Evolutionary conservation across 2,329 filamentous ascomycete species (phyloP), one percentile per base, ranked within the genome.

Genomic region (Westerdykella sp.): DNA sequence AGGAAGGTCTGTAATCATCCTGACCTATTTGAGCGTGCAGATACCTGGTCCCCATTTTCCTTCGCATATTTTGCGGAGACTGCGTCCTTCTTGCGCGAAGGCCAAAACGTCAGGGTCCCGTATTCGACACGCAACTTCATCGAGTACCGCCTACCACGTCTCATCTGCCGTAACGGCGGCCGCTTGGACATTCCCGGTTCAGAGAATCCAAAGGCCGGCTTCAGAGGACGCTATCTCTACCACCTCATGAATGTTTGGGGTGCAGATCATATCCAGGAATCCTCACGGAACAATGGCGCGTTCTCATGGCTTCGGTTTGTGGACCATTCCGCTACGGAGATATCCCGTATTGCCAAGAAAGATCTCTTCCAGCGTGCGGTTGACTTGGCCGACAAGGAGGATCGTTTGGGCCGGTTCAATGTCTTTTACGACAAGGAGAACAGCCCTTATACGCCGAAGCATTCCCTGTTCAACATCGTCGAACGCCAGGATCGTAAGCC

Each of bases 1-100:
- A 82, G 93, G 57, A 98, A 98, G 71, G 93, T 98, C 44, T 98
- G 93, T 73, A 98, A 98, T 62, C 93, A 98, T 64, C 93, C 93
- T 0, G 93, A 98, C 69, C 71, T 98, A 28, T 98, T 98, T 56
- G 90, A 98, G 68, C 84, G 93, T 37, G 90, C 91, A 9, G 91
- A 97, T 48, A 95, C 88, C 7, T 84, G 80, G 18, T 95, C 90
- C 7, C 88, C 93, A 0, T 84, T 91, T 57, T 85, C 87, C 1
- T 82, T 85, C 56, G 81, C 83, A n/a, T 80, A 84, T 63, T 98
- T 91, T 68, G 93, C 90, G 12, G 93, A 98, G 72, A 96, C 91
- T 0, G 90, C 87, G 0, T 96, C 90, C 0, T 97, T 98, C 66
- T 75, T 96, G 54, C 85, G 93, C 16, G 93, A 98, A 66, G 90